phyloP scores from a whole-genome alignment of 345 rosid genomes.

The Pistacia integerrima region DNA sequence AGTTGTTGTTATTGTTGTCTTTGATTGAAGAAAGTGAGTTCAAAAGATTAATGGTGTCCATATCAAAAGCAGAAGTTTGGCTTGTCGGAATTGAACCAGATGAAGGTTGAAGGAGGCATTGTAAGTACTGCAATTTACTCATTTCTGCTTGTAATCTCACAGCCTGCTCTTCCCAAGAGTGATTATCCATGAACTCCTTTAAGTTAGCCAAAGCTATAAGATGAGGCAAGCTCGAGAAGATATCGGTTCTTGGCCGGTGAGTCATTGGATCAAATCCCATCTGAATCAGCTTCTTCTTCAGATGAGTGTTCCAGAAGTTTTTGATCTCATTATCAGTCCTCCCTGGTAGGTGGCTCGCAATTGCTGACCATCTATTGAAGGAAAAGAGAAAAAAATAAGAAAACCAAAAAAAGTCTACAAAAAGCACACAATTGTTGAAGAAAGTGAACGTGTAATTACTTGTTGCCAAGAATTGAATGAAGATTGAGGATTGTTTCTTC shows the following conservation, averaged over 20 bases:
- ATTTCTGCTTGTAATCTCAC: conserved; percentile 45
- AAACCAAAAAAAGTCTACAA: neutral
- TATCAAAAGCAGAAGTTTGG: conserved; percentile 28
- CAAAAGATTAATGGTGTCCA: conserved; percentile 40
- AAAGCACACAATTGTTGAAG: neutral
- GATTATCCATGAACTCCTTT: conserved; percentile 52
- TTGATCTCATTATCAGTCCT: conserved; percentile 67
- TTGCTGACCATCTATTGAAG: conserved; percentile 60
- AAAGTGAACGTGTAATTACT: conserved; percentile 37
- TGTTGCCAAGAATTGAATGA: conserved; percentile 83
- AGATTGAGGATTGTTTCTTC: conserved; percentile 77
- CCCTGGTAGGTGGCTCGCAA: conserved; percentile 62
- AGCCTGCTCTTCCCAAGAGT: conserved; percentile 52
- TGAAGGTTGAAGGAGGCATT: conserved; percentile 50
- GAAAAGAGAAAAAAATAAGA: neutral
- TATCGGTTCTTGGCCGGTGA: conserved; percentile 63
- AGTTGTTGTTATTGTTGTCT: conserved; percentile 5
- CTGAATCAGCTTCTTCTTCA: conserved; percentile 63
- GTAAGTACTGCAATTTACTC: conserved; percentile 52
- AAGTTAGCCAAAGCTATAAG: conserved; percentile 63
- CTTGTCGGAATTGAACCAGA: conserved; percentile 17
- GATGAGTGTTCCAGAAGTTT: conserved; percentile 73
- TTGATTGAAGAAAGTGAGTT: conserved; percentile 39
- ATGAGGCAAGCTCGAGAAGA: conserved; percentile 57
- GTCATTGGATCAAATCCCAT: conserved; percentile 77